Evolutionary conservation across 306 rosid species (phyloP).

Genomic region (Pyrus communis): DNA sequence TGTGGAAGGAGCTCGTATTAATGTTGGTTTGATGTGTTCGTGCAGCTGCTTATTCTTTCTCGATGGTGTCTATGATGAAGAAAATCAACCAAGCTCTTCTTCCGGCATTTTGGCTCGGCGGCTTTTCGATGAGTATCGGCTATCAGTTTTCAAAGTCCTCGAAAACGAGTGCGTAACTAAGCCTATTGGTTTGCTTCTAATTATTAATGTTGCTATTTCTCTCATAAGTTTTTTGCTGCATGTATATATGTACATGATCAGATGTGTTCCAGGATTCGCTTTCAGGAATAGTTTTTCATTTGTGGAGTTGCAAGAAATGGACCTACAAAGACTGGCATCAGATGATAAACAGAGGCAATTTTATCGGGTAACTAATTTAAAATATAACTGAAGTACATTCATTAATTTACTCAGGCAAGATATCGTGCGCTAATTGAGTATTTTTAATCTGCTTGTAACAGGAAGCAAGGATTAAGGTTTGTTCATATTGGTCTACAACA

Average conservation of each 20-base stretch:
- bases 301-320: constrained; percentile 46
- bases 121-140: constrained; percentile 43
- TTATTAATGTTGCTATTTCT: background rate
- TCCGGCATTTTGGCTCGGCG: constrained; percentile 36
- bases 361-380: constrained; percentile 33
- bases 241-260: background rate
- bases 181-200: background rate
- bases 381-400: background rate
- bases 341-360: constrained; percentile 49
- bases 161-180: constrained; percentile 40
- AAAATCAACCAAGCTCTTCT: constrained; percentile 52
- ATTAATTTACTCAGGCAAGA: background rate
- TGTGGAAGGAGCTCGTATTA: background rate
- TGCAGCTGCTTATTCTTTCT: constrained; percentile 45
- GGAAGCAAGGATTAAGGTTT: constrained; percentile 89
- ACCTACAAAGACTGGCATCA: constrained; percentile 48
- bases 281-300: constrained; percentile 37
- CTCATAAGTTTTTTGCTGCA: background rate
- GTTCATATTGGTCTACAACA: background rate
- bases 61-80: constrained; percentile 61
- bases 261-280: constrained; percentile 73
- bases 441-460: constrained; percentile 20
- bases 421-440: background rate
- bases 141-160: constrained; percentile 30
- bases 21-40: background rate